phyloP scores from a whole-genome alignment of 805 yeast genomes.

The Spathaspora gorwiae region DNA sequence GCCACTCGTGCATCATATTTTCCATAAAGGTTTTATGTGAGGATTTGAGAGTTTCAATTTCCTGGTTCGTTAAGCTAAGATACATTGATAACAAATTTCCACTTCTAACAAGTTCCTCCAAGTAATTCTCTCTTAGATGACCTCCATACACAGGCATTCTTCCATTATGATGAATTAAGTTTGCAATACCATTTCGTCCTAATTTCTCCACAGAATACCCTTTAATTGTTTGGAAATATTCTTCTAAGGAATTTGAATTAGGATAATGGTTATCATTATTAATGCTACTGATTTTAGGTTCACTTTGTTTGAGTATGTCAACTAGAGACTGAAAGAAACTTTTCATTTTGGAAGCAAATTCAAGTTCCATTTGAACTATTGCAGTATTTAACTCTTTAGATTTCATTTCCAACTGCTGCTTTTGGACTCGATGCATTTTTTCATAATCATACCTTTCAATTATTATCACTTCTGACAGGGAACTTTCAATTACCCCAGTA shows the following conservation, averaged over 20 bases:
- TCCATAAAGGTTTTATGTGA: conserved; percentile 20
- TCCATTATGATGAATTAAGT: conserved; percentile 13
- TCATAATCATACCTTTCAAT: conserved; percentile 17
- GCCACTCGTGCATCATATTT: conserved; percentile 18
- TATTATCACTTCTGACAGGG: neutral
- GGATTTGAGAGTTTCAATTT: conserved; percentile 13
- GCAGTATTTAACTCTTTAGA: conserved; percentile 6
- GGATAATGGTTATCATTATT: conserved; percentile 27
- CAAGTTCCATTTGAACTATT: conserved; percentile 8
- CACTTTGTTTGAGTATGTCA: conserved; percentile 12
- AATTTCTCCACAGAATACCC: conserved; percentile 1
- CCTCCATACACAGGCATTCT: conserved; percentile 29
- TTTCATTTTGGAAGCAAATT: conserved; percentile 13
- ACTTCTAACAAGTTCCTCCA: conserved; percentile 26
- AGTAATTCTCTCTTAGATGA: conserved; percentile 28
- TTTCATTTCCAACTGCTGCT: conserved; percentile 2
- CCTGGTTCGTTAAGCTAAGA: conserved; percentile 17
- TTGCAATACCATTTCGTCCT: neutral
- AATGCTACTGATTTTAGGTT: conserved; percentile 18
- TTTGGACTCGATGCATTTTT: conserved; percentile 1
- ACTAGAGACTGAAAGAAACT: conserved; percentile 18
- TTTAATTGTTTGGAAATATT: neutral
- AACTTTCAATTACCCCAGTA: too few relatives aligned
- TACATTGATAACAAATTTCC: conserved; percentile 19
- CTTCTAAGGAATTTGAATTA: conserved; percentile 2